These are phyloP conservation scores for Lipomyces yamadae DNA, from an alignment of 805 yeast genomes.

Conservation along the genomic window DNA sequence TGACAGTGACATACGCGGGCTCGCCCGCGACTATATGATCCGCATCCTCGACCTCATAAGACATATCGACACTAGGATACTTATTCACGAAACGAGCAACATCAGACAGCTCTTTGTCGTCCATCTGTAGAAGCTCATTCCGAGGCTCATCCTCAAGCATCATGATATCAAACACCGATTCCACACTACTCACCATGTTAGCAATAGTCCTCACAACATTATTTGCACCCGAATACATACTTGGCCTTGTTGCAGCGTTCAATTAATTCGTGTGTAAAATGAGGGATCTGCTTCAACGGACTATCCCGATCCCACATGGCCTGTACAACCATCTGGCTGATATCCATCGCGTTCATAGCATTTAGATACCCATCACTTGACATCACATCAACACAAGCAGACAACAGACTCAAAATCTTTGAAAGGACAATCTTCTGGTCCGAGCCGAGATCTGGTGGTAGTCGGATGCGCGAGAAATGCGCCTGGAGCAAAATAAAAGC, in stretches of 20 bases:
- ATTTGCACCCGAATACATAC: conserved; percentile 26
- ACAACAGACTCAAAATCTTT: conserved; percentile 56
- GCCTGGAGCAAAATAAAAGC: conserved; percentile 80
- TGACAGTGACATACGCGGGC: conserved; percentile 51
- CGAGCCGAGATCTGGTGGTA: conserved; percentile 63
- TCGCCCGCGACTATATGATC: conserved; percentile 54
- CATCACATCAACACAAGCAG: conserved; percentile 73
- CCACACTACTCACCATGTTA: conserved; percentile 51
- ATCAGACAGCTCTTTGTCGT: conserved; percentile 54
- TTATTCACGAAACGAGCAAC: conserved; percentile 89
- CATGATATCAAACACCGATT: conserved; percentile 79
- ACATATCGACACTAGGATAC: conserved; percentile 80
- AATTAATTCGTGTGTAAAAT: conserved; percentile 56
- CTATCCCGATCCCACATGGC: conserved; percentile 82
- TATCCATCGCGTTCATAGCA: conserved; percentile 82
- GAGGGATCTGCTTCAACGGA: conserved; percentile 82
- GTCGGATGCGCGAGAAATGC: conserved; percentile 67
- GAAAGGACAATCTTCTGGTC: conserved; percentile 63
- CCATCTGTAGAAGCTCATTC: conserved; percentile 62
- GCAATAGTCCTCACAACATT: background rate
- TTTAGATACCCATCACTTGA: conserved; percentile 80
- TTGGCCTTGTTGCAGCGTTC: conserved; percentile 55
- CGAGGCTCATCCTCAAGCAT: conserved; percentile 69
- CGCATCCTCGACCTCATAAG: conserved; percentile 56
- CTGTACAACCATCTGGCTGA: conserved; percentile 86